phyloP scores from a whole-genome alignment of 257 asterid genomes.

The Plectranthus barbatus region DNA sequence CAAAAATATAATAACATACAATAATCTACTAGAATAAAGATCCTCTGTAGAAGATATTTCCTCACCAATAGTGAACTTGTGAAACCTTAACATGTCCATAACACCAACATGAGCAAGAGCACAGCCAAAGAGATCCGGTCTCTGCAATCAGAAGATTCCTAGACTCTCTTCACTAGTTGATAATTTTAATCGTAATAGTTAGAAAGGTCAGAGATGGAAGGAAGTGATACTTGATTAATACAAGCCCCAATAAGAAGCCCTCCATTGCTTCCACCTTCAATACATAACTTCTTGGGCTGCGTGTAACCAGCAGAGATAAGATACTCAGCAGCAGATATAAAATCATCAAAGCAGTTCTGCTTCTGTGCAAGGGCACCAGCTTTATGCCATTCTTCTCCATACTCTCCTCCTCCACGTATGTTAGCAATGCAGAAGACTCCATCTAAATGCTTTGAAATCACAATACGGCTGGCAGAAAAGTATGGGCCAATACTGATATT shows the following conservation, averaged over 20 bases:
- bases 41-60: background rate
- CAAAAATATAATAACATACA: background rate
- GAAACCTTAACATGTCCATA: constrained; percentile 98
- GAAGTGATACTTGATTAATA: constrained; percentile 66
- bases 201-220: background rate
- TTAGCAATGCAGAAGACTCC: constrained; percentile 70
- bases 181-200: background rate
- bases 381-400: constrained; percentile 98
- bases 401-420: constrained; percentile 98
- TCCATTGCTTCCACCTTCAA: constrained; percentile 98
- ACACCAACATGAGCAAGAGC: constrained; percentile 99
- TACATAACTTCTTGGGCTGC: constrained; percentile 70
- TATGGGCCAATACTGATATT: constrained; percentile 64
- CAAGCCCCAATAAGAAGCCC: constrained; percentile 96
- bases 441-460: constrained; percentile 63
- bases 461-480: constrained; percentile 52
- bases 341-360: constrained; percentile 91
- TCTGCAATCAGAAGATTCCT: constrained; percentile 36
- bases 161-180: background rate
- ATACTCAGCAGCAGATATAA: constrained; percentile 72
- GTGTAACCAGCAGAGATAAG: constrained; percentile 84
- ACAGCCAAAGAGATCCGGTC: constrained; percentile 96
- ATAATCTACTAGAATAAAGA: background rate
- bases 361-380: constrained; percentile 75
- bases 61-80: constrained; percentile 93